Conservation (phyloP, 163 green algal species). For the Chlamydomonas reinhardtii region DNA sequence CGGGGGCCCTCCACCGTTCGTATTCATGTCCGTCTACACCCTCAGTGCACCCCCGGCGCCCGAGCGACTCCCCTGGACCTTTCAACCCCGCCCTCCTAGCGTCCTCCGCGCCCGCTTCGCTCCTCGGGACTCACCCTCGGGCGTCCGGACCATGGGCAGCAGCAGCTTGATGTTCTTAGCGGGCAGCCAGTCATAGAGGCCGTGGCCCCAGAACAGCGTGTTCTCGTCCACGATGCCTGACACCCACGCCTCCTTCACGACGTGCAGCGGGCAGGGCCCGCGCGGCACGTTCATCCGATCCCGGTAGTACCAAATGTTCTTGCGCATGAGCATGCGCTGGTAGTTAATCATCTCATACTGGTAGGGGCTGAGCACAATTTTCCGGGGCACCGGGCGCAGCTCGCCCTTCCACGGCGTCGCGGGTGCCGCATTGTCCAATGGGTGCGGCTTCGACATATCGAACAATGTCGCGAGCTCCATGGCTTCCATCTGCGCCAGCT, state of each 20-base stretch:
- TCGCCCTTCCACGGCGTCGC: constrained; percentile 53
- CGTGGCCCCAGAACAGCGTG: constrained; percentile 96
- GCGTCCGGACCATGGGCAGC: constrained; percentile 90
- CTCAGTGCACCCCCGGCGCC: too few species aligned
- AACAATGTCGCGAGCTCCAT: constrained; percentile 62
- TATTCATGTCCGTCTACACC: too few species aligned
- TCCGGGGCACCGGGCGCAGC: constrained; percentile 55
- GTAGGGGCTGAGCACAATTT: constrained; percentile 68
- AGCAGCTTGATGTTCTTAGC: constrained; percentile 94
- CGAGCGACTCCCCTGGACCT: too few species aligned
- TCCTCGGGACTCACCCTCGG: constrained; percentile 79
- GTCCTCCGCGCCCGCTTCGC: not conserved
- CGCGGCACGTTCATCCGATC: constrained; percentile 83
- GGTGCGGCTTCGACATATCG: constrained; percentile 61
- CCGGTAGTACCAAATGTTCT: constrained; percentile 96
- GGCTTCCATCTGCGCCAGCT: constrained; percentile 21
- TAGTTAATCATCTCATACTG: constrained; percentile 81
- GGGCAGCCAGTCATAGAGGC: constrained; percentile 94
- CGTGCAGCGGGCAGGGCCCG: constrained; percentile 92
- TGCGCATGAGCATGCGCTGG: constrained; percentile 77
- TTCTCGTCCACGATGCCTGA: constrained; percentile 95
- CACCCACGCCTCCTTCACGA: constrained; percentile 93
- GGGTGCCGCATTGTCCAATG: constrained; percentile 52
- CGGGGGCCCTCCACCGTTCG: too few species aligned
- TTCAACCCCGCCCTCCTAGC: too few species aligned